Evolutionary conservation across 495 filamentous ascomycete species (phyloP).

Genomic region (Neurospora sp.): DNA sequence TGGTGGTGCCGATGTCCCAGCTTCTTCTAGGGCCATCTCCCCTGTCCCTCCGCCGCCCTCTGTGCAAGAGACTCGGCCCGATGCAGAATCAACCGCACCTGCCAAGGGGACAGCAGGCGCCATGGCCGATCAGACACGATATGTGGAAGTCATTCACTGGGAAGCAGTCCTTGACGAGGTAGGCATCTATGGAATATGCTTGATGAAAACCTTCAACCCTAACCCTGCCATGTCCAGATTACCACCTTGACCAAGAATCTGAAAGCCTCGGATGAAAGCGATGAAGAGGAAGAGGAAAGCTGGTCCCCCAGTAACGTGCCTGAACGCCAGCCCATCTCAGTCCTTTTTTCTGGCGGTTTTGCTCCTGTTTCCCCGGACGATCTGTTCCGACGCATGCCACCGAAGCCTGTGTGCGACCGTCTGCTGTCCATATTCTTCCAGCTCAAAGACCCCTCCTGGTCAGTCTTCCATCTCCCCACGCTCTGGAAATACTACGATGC

Average conservation of each 20-base stretch:
- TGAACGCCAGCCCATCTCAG: conserved; percentile 17
- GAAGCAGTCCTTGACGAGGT: conserved; percentile 43
- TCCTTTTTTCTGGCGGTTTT: conserved; percentile 32
- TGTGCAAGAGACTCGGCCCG: neutral
- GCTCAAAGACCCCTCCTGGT: conserved; percentile 30
- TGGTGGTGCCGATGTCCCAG: neutral
- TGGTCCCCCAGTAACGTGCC: conserved; percentile 13
- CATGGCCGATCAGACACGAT: conserved; percentile 30
- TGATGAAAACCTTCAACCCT: neutral
- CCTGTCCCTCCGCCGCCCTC: neutral
- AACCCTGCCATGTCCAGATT: conserved; percentile 16
- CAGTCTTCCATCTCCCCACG: conserved; percentile 34
- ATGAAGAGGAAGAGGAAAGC: conserved; percentile 15
- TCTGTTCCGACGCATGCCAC: conserved; percentile 31
- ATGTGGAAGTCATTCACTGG: conserved; percentile 42
- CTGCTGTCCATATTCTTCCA: conserved; percentile 38
- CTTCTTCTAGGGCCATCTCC: neutral
- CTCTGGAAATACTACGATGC: conserved; percentile 28
- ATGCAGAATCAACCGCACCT: neutral
- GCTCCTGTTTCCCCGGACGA: conserved; percentile 26
- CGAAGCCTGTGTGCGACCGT: conserved; percentile 31
- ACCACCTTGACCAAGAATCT: conserved; percentile 15
- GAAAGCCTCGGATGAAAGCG: conserved; percentile 7
- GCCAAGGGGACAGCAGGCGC: conserved; percentile 15
- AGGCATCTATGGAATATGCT: neutral